phyloP scores from a whole-genome alignment of 129 eudicot genomes.

The Kitagawia praeruptora region DNA sequence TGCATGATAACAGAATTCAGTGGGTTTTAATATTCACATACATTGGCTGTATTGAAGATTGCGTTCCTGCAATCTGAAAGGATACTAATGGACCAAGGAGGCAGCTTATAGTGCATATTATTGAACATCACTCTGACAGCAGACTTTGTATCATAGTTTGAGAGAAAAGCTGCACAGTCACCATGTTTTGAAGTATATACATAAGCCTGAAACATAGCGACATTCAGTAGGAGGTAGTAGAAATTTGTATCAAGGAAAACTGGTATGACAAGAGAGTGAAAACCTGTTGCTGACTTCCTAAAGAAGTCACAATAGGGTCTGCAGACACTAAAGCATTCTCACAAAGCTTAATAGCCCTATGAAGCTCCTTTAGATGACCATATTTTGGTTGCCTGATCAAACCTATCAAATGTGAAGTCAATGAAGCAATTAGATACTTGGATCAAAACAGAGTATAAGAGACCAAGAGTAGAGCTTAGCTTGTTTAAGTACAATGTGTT shows the following conservation, averaged over 20 bases:
- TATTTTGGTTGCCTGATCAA: slow-evolving; percentile 54
- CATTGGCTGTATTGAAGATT: slow-evolving; percentile 40
- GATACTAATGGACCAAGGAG: slow-evolving; percentile 54
- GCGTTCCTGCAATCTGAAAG: slow-evolving; percentile 42
- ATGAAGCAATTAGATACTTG: not conserved
- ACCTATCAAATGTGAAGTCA: slow-evolving; percentile 19
- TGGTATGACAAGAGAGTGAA: slow-evolving; percentile 2
- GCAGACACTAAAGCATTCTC: slow-evolving; percentile 45
- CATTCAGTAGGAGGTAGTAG: not conserved
- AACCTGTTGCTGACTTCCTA: slow-evolving; percentile 42
- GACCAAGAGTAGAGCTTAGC: too few species aligned
- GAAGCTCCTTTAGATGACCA: slow-evolving; percentile 54
- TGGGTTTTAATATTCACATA: slow-evolving; percentile 5
- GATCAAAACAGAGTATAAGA: too few species aligned
- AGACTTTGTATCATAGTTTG: slow-evolving; percentile 32
- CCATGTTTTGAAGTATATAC: slow-evolving; percentile 31
- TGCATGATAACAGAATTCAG: not conserved
- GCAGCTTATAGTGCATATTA: slow-evolving; percentile 42
- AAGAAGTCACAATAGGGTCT: slow-evolving; percentile 35
- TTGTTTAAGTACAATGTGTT: too few species aligned
- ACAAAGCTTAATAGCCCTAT: slow-evolving; percentile 43
- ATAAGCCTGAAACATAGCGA: slow-evolving; percentile 32
- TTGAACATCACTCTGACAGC: slow-evolving; percentile 43
- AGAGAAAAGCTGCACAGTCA: slow-evolving; percentile 43
- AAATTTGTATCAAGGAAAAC: not conserved